Evolutionary conservation across 768 basidiomycete genomes (phyloP), one percentile per base, ranked within the genome.

Genomic region (Tulasnella calospora): DNA sequence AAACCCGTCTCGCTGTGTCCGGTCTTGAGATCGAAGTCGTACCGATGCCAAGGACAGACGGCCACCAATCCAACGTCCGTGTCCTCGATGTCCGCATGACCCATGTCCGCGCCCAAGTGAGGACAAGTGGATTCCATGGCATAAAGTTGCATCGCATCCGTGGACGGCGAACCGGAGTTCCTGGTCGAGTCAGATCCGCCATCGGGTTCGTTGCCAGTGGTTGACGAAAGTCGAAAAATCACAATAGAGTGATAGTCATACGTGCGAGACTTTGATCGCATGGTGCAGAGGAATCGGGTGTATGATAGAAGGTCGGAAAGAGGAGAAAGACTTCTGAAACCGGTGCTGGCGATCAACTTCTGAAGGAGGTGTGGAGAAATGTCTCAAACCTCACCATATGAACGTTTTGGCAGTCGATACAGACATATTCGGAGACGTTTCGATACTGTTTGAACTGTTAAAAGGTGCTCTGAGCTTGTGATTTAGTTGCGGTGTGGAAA

Each of bases 81-180:
- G 75, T 87, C 83, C 81, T 92, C 92, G n/a, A 92, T 92, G 51
- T 92, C 92, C 1, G 92, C 92, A 85, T 93, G 92, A 17, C 90
- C 91, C 83, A 94, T 86, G 77, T 94, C 92, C n/a, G 92, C 92
- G 1, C 92, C 92, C 12, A 94, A 87, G 84, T 94, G 93, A 3
- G 92, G 93, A 83, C 93, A 94, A 13, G 87, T 89, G 6, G 91
- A 89, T 83, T 94, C 92, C 92, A 94, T 94, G 9, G 89, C 89
- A 82, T 93, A 94, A 15, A 94, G 85, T 80, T 92, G 85, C 61
- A 67, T 67, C 6, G 5, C 2, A n/a, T 67, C n/a, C 6, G 17
- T 27, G 41, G 82, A 79, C 69, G 81, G 30, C 46, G 69, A 74
- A 69, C 70, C n/a, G 30, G 57, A 73, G 46, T 74, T 74, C 36